These are phyloP conservation scores for Psilocybe sp. DNA, from an alignment of 768 basidiomycete genomes.

Conservation along the genomic window DNA sequence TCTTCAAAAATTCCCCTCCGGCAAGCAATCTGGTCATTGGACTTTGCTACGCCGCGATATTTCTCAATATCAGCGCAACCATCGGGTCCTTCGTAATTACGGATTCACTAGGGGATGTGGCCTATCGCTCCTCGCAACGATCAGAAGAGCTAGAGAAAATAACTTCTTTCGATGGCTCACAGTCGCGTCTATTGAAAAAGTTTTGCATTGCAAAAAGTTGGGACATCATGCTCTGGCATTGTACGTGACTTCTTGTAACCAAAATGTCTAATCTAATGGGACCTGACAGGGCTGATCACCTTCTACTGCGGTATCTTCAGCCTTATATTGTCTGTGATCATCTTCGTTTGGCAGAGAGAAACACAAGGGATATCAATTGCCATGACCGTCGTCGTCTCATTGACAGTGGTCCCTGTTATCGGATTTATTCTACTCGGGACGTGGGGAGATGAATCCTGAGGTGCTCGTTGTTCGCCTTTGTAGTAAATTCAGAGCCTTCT, in stretches of 20 bases:
- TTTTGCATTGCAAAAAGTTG: conserved; percentile 4
- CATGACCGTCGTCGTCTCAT: conserved; percentile 6
- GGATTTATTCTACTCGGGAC: conserved; percentile 11
- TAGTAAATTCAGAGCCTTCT: no score
- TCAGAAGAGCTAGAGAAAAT: background rate
- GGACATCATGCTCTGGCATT: conserved; percentile 10
- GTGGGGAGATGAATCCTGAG: no score
- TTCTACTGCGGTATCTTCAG: conserved; percentile 14
- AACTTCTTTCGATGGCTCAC: background rate
- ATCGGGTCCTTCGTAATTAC: conserved; percentile 19
- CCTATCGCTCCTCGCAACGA: conserved; percentile 4
- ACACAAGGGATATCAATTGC: conserved; percentile 3
- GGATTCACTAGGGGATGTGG: conserved; percentile 16
- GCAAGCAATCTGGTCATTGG: conserved; percentile 7
- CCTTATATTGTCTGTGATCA: conserved; percentile 9
- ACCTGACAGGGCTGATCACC: conserved; percentile 10
- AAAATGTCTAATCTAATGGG: background rate
- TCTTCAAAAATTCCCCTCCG: conserved; percentile 11
- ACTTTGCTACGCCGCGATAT: conserved; percentile 11
- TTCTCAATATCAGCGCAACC: conserved; percentile 19
- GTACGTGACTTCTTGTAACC: background rate
- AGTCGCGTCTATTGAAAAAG: conserved; percentile 2
- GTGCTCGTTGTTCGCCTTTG: no score
- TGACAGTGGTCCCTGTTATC: conserved; percentile 6
- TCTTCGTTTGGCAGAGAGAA: conserved; percentile 14